Evolutionary conservation across 2,329 filamentous ascomycete genomes (phyloP), one percentile per base, ranked within the genome.

Genomic region (Rhytidhysteron rufulum): DNA sequence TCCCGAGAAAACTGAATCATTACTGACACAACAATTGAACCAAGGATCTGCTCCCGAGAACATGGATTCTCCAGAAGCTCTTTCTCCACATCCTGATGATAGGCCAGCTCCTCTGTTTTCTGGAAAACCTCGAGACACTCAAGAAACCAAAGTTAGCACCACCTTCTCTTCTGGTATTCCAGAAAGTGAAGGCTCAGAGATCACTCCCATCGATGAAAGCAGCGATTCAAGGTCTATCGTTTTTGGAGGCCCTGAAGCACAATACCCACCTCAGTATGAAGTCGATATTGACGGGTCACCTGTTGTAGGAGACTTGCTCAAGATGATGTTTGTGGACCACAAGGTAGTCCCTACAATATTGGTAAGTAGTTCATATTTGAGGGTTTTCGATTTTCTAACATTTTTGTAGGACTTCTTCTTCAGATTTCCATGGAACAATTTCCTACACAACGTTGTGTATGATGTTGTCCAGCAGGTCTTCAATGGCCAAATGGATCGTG

Each of bases 391-490:
- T 32, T 42, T 42, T 9, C 7, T 37, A 19, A 42, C 11, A 13
- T 5, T 22, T 18, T 3, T n/a, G 1, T 49, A 94, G 88, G 87
- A 89, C 42, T 97, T 97, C 72, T 98, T 98, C 70, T 98, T 98
- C 73, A 82, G 85, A 44, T 98, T 97, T 58, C 91, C 93, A 1
- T 98, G 93, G 93, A 98, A 98, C 68, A 98, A 98, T 65, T 98
- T 98, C 61, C 77, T 98, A 32, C 93, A 98, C 69, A 98, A 98
- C 59, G 93, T 98, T 31, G 93, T 98, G 34, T 98, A 98, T 62
- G 93, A 98, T 64, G 90, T 98, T 58, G 88, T 98, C 31, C 93
- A 98, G 65, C 93, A 98, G 71, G 93, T 98, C 1, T 97, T 98
- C 67, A 98, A 98, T 61, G 93, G 93, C 7, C 89, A 89, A 1